These are phyloP conservation scores for Alternaria rosae DNA, from an alignment of 2,329 filamentous ascomycete species.

Conservation along the genomic window DNA sequence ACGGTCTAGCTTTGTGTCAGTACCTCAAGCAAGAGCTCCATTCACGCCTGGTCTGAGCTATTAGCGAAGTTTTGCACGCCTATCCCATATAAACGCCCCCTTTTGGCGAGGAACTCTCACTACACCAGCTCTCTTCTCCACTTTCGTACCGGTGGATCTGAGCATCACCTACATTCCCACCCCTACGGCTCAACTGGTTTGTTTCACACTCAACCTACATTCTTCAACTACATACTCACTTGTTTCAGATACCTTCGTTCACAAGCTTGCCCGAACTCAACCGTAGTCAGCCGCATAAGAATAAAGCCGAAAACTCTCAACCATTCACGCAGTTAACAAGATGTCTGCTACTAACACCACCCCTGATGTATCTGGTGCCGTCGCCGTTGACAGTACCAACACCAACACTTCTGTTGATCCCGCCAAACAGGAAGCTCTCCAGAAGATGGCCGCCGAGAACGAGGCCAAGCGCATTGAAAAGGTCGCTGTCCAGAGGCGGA, in stretches of 20 bases:
- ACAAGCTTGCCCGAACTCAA: fast-evolving
- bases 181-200: not conserved
- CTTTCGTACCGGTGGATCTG: not conserved
- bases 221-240: not conserved
- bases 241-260: not conserved
- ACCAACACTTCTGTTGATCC: not conserved
- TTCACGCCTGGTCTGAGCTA: not conserved
- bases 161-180: not conserved
- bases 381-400: not conserved
- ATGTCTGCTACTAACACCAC: not conserved
- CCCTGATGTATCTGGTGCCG: not conserved
- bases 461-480: not conserved
- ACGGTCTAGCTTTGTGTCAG: not conserved
- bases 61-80: not conserved
- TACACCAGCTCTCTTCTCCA: not conserved
- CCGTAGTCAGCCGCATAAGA: fast-evolving
- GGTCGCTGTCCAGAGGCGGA: not conserved
- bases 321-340: not conserved
- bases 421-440: not conserved
- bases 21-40: not conserved
- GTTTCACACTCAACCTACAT: not conserved
- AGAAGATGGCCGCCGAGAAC: not conserved
- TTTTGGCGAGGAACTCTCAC: not conserved
- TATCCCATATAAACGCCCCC: not conserved
- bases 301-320: not conserved